Percentiles rank a stretch among this genome's conserved stretches.
These are phyloP conservation scores for Trichomonascaceae sp. DNA, from an alignment of 1,139 yeast genomes.

Conservation along the genomic window DNA sequence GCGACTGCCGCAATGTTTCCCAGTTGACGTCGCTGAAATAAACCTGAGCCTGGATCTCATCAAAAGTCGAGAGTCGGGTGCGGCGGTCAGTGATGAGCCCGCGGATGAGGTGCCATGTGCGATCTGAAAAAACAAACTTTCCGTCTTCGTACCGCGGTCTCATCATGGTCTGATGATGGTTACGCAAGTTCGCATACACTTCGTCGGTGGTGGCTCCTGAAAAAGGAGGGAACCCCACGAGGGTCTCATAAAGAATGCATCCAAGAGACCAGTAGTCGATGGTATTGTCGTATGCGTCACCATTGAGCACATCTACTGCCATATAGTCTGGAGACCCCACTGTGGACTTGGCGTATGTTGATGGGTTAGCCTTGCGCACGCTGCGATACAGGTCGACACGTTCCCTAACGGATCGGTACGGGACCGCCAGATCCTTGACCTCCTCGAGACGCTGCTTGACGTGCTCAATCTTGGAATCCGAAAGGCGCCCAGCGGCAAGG, in stretches of 20 bases:
- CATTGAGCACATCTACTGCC: conserved; percentile 96
- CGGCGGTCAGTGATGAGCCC: conserved; percentile 65
- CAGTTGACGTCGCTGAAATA: conserved; percentile 82
- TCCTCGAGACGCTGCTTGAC: conserved; percentile 77
- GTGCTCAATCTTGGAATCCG: conserved; percentile 85
- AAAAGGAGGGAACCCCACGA: conserved; percentile 94
- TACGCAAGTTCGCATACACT: conserved; percentile 83
- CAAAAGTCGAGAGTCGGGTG: conserved; percentile 60
- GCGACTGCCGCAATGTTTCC: conserved; percentile 46
- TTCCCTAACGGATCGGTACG: conserved; percentile 64
- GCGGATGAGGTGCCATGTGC: conserved; percentile 87
- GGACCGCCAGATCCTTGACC: conserved; percentile 54
- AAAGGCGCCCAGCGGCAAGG: conserved; percentile 90
- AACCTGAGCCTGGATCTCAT: conserved; percentile 64
- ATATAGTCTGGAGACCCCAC: conserved; percentile 98
- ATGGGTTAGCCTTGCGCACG: conserved; percentile 42
- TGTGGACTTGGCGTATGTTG: conserved; percentile 81
- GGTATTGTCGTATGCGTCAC: conserved; percentile 85
- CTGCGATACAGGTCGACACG: conserved; percentile 77
- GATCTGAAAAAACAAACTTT: conserved; percentile 80
- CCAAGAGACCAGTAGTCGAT: conserved; percentile 99
- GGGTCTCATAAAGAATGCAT: conserved; percentile 83
- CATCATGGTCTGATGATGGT: conserved; percentile 79
- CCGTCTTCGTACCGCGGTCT: conserved; percentile 92
- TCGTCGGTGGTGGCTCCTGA: conserved; percentile 90